Conservation (phyloP, 2,329 filamentous ascomycete species). For the Tolypocladium tundrense region DNA sequence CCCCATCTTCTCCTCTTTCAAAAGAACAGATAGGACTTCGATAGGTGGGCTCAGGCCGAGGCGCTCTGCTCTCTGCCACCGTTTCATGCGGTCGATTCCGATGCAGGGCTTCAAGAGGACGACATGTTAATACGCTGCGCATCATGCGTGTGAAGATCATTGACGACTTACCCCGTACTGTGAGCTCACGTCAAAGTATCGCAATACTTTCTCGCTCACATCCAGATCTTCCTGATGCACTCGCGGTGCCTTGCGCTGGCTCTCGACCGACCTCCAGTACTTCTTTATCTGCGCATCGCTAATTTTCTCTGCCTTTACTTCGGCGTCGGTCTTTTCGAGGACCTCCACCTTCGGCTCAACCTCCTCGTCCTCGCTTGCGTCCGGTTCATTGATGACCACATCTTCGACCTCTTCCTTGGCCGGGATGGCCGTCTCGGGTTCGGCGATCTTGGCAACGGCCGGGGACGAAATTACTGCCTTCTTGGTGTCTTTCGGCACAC, state of each 20-base stretch:
- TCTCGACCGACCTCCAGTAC: conserved; percentile 72
- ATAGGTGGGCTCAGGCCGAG: conserved; percentile 82
- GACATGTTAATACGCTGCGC: neutral
- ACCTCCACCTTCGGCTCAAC: conserved; percentile 16
- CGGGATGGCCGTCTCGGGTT: conserved; percentile 11
- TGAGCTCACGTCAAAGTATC: conserved; percentile 85
- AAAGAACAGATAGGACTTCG: conserved; percentile 76
- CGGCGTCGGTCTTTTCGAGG: conserved; percentile 35
- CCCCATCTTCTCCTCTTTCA: conserved; percentile 56
- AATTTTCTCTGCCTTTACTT: conserved; percentile 53
- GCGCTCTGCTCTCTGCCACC: conserved; percentile 78
- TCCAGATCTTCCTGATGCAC: conserved; percentile 70
- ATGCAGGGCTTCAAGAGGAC: conserved; percentile 61
- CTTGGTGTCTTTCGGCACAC: conserved; percentile 36
- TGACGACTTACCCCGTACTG: conserved; percentile 72
- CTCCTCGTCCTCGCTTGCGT: conserved; percentile 13
- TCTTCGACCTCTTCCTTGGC: conserved; percentile 10
- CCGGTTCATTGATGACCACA: conserved; percentile 12
- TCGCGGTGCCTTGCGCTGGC: conserved; percentile 52
- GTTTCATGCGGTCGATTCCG: conserved; percentile 67
- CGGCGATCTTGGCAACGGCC: conserved; percentile 23
- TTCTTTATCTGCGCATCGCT: conserved; percentile 57
- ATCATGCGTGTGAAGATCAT: neutral
- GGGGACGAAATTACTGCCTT: conserved; percentile 27
- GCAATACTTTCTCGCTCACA: conserved; percentile 72